These are phyloP conservation scores for Boechera stricta DNA, from an alignment of 345 rosid genomes.

Conservation along the genomic window DNA sequence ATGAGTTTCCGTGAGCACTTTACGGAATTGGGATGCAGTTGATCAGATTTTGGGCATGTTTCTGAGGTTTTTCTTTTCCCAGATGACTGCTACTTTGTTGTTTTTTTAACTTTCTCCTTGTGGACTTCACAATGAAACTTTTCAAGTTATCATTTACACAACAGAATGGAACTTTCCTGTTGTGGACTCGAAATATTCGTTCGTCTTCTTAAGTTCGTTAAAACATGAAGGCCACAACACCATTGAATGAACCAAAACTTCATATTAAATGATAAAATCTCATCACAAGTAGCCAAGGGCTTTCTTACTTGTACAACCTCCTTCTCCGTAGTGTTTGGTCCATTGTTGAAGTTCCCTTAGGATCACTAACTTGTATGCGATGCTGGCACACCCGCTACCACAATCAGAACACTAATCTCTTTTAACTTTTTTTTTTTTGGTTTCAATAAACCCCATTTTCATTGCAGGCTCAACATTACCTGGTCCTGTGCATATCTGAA, in stretches of 20 bases:
- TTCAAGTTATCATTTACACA: conserved; percentile 8
- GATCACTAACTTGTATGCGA: not conserved
- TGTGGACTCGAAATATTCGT: not conserved
- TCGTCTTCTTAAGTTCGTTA: not conserved
- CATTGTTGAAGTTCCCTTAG: not conserved
- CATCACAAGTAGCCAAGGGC: not conserved
- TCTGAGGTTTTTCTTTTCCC: conserved; percentile 14
- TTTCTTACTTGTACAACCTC: not conserved
- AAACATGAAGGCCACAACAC: not conserved
- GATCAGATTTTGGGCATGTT: conserved; percentile 8
- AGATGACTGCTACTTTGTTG: conserved; percentile 15
- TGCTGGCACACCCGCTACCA: not conserved
- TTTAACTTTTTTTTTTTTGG: no score
- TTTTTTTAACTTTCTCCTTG: not conserved
- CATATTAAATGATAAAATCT: not conserved
- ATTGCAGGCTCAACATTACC: not conserved
- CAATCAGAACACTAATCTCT: not conserved
- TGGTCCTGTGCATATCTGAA: not conserved
- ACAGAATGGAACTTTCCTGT: not conserved
- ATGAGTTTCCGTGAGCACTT: not conserved
- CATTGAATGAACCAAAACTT: not conserved
- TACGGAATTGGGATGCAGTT: not conserved
- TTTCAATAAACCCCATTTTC: no score
- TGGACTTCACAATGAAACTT: not conserved
- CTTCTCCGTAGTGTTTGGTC: not conserved